phyloP scores from a whole-genome alignment of 441 rosid species.

The Erysimum pusillum region DNA sequence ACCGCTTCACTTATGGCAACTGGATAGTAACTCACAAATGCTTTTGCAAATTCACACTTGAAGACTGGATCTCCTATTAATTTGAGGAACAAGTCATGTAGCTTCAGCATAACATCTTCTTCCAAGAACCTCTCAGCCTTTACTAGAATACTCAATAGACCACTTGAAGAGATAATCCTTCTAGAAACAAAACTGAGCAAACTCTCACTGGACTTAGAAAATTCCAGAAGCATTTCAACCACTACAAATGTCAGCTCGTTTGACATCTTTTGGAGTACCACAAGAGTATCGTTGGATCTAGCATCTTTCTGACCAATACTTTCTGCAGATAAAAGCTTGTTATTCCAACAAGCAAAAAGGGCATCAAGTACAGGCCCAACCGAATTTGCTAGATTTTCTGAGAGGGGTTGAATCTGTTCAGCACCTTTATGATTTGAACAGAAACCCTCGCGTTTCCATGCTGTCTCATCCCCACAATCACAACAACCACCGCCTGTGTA shows the following conservation, averaged over 20 bases:
- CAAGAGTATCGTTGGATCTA: slow-evolving; percentile 48
- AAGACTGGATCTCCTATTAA: slow-evolving; percentile 91
- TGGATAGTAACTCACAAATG: slow-evolving; percentile 85
- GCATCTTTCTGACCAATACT: slow-evolving; percentile 50
- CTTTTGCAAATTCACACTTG: slow-evolving; percentile 92
- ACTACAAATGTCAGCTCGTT: slow-evolving; percentile 75
- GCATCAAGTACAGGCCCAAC: slow-evolving; percentile 86
- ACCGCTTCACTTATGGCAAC: slow-evolving; percentile 68
- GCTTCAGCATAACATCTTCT: slow-evolving; percentile 62
- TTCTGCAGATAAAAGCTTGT: slow-evolving; percentile 67
- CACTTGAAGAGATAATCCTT: slow-evolving; percentile 63
- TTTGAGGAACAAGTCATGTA: slow-evolving; percentile 86
- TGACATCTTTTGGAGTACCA: slow-evolving; percentile 54
- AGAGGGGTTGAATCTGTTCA: slow-evolving; percentile 93
- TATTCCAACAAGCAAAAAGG: slow-evolving; percentile 72
- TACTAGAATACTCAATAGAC: slow-evolving; percentile 79
- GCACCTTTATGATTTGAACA: slow-evolving; percentile 95
- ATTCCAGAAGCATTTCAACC: slow-evolving; percentile 89
- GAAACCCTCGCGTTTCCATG: slow-evolving; percentile 96
- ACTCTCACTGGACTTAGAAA: slow-evolving; percentile 86
- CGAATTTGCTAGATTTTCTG: slow-evolving; percentile 69
- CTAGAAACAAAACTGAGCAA: slow-evolving; percentile 90
- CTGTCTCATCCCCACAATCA: slow-evolving; percentile 98
- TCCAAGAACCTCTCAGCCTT: slow-evolving; percentile 82
- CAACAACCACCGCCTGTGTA: slow-evolving; percentile 96